These are phyloP conservation scores for Myrica gale DNA, from an alignment of 306 rosid genomes.

Conservation along the genomic window DNA sequence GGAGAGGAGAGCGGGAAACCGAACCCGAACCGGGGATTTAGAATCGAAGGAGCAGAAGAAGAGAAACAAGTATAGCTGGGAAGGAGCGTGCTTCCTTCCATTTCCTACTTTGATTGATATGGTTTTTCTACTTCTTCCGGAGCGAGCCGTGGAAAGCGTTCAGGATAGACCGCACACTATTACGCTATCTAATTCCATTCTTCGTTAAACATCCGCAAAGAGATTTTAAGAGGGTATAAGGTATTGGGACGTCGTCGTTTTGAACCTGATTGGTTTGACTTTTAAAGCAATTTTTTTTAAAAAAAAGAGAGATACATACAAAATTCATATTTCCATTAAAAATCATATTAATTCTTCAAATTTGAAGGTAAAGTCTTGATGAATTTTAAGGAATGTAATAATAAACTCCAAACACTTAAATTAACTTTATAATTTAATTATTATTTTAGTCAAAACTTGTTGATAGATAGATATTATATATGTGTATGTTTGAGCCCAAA, in stretches of 20 bases:
- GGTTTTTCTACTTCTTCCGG: neutral
- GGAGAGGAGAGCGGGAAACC: neutral
- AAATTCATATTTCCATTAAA: too few species aligned
- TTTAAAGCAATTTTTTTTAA: too few species aligned
- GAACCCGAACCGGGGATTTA: slow-evolving; percentile 8
- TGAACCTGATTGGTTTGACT: too few species aligned
- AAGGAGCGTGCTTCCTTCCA: slow-evolving; percentile 34
- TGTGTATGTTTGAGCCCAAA: too few species aligned
- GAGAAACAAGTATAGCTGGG: slow-evolving; percentile 15
- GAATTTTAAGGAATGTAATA: too few species aligned
- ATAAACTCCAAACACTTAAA: too few species aligned
- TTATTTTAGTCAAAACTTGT: too few species aligned
- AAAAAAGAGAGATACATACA: too few species aligned
- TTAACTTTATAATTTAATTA: too few species aligned
- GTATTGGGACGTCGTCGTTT: neutral
- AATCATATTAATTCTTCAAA: too few species aligned
- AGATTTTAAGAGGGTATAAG: neutral
- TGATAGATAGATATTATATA: too few species aligned
- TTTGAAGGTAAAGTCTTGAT: too few species aligned
- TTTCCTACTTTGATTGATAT: neutral
- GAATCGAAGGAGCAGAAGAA: slow-evolving; percentile 11
- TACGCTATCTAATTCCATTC: neutral
- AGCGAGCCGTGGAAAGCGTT: neutral
- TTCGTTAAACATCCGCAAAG: neutral
- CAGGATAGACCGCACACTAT: neutral